Conservation (phyloP, 257 asterid species). For the Cruciata laevipes region DNA sequence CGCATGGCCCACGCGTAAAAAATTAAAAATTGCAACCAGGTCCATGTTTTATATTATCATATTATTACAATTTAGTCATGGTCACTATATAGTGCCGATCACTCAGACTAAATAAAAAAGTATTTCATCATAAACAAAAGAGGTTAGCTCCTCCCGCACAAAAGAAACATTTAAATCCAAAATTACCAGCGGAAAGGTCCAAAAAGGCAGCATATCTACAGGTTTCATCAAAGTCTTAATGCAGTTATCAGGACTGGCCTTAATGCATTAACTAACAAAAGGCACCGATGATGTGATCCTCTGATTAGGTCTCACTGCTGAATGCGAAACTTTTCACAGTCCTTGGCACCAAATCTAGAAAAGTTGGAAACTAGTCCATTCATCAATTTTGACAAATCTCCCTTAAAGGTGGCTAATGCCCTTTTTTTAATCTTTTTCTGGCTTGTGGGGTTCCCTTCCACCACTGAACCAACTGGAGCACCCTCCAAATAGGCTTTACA, state of each 20-base stretch:
- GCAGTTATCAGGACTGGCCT: not conserved
- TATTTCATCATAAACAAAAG: not conserved
- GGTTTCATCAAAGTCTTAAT: not conserved
- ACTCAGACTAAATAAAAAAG: too few relatives aligned
- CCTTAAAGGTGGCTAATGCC: constrained; percentile 18
- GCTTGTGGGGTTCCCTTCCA: constrained; percentile 26
- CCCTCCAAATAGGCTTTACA: constrained; percentile 46
- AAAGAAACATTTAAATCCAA: not conserved
- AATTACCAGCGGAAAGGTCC: too few relatives aligned
- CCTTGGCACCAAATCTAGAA: constrained; percentile 33
- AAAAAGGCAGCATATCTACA: not conserved
- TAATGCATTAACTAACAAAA: not conserved
- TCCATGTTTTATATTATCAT: too few relatives aligned
- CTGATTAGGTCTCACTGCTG: not conserved
- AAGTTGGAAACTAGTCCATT: constrained; percentile 41
- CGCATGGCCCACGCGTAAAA: too few relatives aligned
- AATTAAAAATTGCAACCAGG: too few relatives aligned
- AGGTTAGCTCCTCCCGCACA: not conserved
- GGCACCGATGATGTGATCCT: too few relatives aligned
- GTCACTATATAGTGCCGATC: too few relatives aligned
- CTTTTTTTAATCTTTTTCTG: constrained; percentile 11
- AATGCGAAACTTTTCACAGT: constrained; percentile 36
- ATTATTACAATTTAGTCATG: too few relatives aligned
- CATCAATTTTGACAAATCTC: constrained; percentile 30
- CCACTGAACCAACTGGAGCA: constrained; percentile 37